phyloP scores from a whole-genome alignment of 495 filamentous ascomycete species.

The Tuber calosporum region DNA sequence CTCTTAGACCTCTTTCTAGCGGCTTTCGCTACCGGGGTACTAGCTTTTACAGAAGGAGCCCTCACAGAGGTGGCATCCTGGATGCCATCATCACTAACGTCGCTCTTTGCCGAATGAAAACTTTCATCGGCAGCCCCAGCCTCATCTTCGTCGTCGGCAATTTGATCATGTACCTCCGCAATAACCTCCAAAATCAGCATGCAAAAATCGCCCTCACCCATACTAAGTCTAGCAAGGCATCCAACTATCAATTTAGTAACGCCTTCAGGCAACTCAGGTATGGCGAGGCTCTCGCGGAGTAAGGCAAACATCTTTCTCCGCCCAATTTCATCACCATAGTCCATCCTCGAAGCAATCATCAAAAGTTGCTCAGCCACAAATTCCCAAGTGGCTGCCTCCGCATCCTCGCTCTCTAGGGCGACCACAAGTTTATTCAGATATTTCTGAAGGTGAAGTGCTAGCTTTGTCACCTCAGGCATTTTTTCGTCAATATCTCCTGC shows the following conservation, averaged over 20 bases:
- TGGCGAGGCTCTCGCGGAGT: constrained; percentile 72
- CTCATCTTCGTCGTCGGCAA: constrained; percentile 59
- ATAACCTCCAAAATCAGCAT: constrained; percentile 86
- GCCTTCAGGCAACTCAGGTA: constrained; percentile 83
- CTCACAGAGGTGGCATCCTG: constrained; percentile 38
- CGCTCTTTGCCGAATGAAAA: constrained; percentile 83
- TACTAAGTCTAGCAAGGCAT: constrained; percentile 65
- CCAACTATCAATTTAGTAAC: constrained; percentile 82
- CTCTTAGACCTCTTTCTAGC: constrained; percentile 4
- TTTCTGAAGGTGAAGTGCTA: constrained; percentile 72
- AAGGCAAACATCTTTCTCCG: constrained; percentile 90
- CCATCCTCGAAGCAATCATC: constrained; percentile 80
- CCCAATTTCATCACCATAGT: constrained; percentile 93
- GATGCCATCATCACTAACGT: constrained; percentile 58
- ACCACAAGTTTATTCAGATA: constrained; percentile 71
- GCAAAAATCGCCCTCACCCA: constrained; percentile 88
- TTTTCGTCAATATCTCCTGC: constrained; percentile 74
- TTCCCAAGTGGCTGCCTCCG: constrained; percentile 66
- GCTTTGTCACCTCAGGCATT: constrained; percentile 84
- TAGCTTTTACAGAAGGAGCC: constrained; percentile 10
- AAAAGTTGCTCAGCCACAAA: constrained; percentile 93
- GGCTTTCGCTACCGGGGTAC: not conserved
- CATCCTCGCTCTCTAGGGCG: constrained; percentile 57
- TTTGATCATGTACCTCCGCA: constrained; percentile 90
- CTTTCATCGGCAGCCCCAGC: constrained; percentile 58